Evolutionary conservation across 768 basidiomycete species (phyloP), one percentile per base, ranked within the genome.

Genomic region (Tricholoma terreum): DNA sequence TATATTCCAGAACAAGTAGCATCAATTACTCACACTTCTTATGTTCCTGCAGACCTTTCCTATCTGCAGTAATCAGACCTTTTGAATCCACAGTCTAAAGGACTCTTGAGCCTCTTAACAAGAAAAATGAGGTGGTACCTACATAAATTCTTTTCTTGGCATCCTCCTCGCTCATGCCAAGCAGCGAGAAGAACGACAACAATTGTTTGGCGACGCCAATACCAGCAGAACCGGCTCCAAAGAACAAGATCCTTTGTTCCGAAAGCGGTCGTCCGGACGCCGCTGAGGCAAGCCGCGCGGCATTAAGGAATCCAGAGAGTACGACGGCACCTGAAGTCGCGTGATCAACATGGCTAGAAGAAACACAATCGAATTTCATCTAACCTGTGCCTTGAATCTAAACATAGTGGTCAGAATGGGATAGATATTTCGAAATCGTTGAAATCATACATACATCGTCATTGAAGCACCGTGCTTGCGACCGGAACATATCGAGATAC

Each of bases 211-310:
- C 93, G 36, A 96, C 94, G 54, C 93, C 94, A 52, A 94, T 88
- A 45, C 92, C 93, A 7, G 90, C 89, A 10, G 86, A 89, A 0
- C 94, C 94, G 1, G 93, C 92, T n/a, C 94, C 94, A 51, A 90
- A 86, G 80, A 96, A 94, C 51, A 95, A 77, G 64, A 95, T 89
- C 45, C 83, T 82, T 63, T 95, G 93, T 49, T 90, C 88, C 24
- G 77, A 71, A 48, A 92, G 74, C 10, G 87, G 76, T 49, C 55
- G 77, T 71, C 79, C 69, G 77, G 82, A 69, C 67, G 82, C 70
- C 74, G 73, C 75, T 46, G 81, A 81, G 11, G 85, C 76, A 34
- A 88, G 74, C 55, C 79, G 80, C 0, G 87, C 87, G 19, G 90
- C 88, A 57, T 88, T 87, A 58, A 89, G 73, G 71, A 90, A 88